Conservation (phyloP, 2,329 filamentous ascomycete genomes). For the Sclerotinia nivalis region DNA sequence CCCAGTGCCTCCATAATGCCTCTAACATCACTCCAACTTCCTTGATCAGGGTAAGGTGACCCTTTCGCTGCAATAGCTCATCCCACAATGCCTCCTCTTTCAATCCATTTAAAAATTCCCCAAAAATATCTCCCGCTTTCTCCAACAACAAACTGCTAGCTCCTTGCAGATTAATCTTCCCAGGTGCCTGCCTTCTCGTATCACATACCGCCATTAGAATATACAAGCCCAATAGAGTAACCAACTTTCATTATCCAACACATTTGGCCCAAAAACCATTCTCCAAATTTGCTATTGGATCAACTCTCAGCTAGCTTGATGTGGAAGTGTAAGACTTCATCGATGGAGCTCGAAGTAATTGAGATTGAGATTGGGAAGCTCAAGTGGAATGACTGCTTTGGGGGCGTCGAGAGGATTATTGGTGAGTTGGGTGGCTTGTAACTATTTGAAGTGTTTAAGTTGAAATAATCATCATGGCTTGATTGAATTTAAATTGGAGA, state of each 20-base stretch:
- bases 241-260: neutral
- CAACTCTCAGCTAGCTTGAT: neutral
- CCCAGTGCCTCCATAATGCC: neutral
- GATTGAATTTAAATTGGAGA: no score
- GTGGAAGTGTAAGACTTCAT: constrained; percentile 22
- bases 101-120: neutral
- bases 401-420: constrained; percentile 17
- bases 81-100: no score
- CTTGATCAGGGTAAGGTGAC: no score
- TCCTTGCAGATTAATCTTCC: neutral
- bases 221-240: constrained; percentile 13
- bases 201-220: neutral
- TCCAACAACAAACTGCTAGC: neutral
- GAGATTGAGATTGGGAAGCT: constrained; percentile 22
- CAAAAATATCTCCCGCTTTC: constrained; percentile 3
- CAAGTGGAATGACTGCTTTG: neutral
- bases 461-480: no score
- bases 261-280: neutral
- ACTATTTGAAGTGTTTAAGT: no score
- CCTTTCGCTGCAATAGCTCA: no score
- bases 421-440: no score
- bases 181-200: neutral
- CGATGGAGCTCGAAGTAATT: constrained; percentile 26
- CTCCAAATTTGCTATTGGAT: constrained; percentile 18
- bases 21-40: no score